Conservation (phyloP, 163 green algal genomes). For the Prototheca wickerhamii region DNA sequence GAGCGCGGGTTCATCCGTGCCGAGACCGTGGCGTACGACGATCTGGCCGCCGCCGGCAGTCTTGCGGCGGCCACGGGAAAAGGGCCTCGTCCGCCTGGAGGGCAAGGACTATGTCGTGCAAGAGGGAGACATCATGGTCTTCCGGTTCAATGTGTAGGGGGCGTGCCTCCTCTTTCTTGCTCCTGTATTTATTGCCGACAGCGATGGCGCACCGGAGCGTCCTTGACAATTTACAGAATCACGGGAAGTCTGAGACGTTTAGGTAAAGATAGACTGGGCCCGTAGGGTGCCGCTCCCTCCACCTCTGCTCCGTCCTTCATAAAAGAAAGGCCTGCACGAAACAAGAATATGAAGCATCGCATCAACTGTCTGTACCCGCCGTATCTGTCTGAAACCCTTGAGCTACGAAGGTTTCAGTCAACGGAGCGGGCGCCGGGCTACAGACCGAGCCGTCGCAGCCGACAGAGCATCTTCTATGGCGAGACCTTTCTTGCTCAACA, state of each 20-base stretch:
- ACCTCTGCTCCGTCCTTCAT: too few relatives aligned
- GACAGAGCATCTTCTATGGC: not conserved
- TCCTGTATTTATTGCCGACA: too few relatives aligned
- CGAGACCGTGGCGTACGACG: constrained; percentile 80
- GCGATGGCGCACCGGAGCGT: too few relatives aligned
- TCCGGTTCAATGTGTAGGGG: constrained; percentile 70
- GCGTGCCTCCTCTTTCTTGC: too few relatives aligned
- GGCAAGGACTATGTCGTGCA: constrained; percentile 97
- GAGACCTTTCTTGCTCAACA: not conserved
- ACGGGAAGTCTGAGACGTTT: too few relatives aligned
- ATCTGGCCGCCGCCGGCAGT: constrained; percentile 47
- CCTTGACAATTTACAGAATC: too few relatives aligned
- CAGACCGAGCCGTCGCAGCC: not conserved
- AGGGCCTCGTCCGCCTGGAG: constrained; percentile 74
- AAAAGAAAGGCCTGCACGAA: not conserved
- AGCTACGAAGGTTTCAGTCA: not conserved
- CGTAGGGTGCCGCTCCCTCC: too few relatives aligned
- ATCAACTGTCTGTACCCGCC: not conserved
- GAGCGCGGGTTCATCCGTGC: constrained; percentile 93
- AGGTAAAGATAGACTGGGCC: too few relatives aligned
- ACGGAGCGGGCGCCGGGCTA: not conserved
- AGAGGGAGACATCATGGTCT: constrained; percentile 82
- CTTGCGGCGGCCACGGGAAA: constrained; percentile 62
- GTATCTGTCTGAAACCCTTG: constrained; percentile 3
- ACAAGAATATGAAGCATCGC: too few relatives aligned